A percentile compares a stretch with the other conserved stretches of the same genome.
phyloP scores from a whole-genome alignment of 2,329 filamentous ascomycete species.

The Cephalotrichum gorgonifer region DNA sequence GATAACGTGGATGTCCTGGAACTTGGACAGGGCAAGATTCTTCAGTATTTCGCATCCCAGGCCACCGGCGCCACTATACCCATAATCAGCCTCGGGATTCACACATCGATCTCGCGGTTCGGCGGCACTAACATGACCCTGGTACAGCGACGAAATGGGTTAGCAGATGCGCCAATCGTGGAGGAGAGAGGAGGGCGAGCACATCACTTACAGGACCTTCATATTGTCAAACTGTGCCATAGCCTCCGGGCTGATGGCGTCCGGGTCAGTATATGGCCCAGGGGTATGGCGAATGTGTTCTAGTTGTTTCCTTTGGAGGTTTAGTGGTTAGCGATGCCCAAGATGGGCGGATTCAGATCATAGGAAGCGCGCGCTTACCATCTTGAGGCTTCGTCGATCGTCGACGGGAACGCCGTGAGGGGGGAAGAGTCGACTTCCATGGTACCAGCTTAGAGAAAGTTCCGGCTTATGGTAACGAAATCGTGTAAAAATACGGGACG shows the following conservation, averaged over 20 bases:
- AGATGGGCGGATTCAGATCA: neutral
- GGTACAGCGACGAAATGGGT: neutral
- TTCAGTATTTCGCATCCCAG: conserved; percentile 95
- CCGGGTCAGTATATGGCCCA: conserved; percentile 73
- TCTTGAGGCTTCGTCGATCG: conserved; percentile 1
- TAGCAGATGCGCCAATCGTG: neutral
- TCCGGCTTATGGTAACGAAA: no score
- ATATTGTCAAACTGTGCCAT: conserved; percentile 52
- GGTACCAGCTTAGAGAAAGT: neutral
- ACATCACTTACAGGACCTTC: conserved; percentile 58
- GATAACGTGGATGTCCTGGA: conserved; percentile 96
- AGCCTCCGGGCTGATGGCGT: conserved; percentile 38
- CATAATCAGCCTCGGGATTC: conserved; percentile 8
- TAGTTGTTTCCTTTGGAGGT: conserved; percentile 66
- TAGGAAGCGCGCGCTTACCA: neutral
- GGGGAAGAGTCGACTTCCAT: neutral
- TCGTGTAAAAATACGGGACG: no score
- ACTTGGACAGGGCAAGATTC: conserved; percentile 87
- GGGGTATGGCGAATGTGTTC: conserved; percentile 66
- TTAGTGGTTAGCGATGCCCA: conserved; percentile 9
- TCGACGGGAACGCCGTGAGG: neutral
- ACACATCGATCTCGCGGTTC: conserved; percentile 12
- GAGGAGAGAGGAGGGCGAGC: neutral
- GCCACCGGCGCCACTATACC: conserved; percentile 73
- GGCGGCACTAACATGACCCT: conserved; percentile 40